Evolutionary conservation across 805 yeast genomes (phyloP).

Genomic region (Candida maris): DNA sequence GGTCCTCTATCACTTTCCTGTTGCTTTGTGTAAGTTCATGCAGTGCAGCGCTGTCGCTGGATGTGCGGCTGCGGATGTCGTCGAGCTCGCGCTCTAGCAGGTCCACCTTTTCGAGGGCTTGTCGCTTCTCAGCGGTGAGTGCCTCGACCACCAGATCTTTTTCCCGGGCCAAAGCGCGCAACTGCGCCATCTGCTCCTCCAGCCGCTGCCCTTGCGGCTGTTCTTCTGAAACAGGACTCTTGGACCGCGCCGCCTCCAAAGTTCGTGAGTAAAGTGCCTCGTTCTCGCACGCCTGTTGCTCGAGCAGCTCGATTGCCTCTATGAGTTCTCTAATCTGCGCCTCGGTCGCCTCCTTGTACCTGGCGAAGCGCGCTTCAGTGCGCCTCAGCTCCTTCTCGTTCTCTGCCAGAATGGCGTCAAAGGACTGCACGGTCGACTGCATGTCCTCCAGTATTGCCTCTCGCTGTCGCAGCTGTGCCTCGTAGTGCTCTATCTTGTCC

Average conservation of each 20-base stretch:
- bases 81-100: slow-evolving; percentile 7
- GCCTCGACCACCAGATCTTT: slow-evolving; percentile 4
- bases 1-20: slow-evolving; percentile 7
- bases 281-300: slow-evolving; percentile 52
- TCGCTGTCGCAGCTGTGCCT: slow-evolving; percentile 39
- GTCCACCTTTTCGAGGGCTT: not conserved
- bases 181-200: slow-evolving; percentile 5
- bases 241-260: slow-evolving; percentile 35
- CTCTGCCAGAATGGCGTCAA: slow-evolving; percentile 45
- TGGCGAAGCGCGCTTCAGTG: slow-evolving; percentile 45
- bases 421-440: slow-evolving; percentile 44
- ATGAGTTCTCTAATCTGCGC: slow-evolving; percentile 56
- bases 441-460: slow-evolving; percentile 44
- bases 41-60: not conserved
- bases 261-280: slow-evolving; percentile 47
- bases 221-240: not conserved
- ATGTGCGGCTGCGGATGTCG: not conserved
- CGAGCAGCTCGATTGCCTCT: slow-evolving; percentile 53
- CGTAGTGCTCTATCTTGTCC: slow-evolving; percentile 13
- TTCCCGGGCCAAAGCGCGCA: slow-evolving; percentile 6
- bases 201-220: slow-evolving; percentile 2
- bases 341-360: slow-evolving; percentile 47
- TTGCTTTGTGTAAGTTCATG: slow-evolving; percentile 14
- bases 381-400: slow-evolving; percentile 40
- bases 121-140: not conserved